Conservation (phyloP, 129 eudicot species). For the Escallonia herrerae region DNA sequence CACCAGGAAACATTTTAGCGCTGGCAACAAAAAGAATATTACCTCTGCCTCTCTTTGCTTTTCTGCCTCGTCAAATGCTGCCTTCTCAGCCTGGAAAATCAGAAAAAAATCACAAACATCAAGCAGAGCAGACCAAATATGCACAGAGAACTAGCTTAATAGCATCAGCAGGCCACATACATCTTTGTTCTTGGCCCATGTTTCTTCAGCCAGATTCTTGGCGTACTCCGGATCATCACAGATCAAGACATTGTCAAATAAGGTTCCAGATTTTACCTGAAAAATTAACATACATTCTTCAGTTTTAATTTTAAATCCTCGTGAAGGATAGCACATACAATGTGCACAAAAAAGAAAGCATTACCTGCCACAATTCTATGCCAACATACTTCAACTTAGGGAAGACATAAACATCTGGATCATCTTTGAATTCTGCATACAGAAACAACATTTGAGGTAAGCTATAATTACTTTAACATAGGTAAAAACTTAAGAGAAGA, state of each 20-base stretch:
- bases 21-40: neutral
- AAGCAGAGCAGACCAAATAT: neutral
- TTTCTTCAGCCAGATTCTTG: constrained; percentile 69
- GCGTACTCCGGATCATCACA: constrained; percentile 78
- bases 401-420: constrained; percentile 87
- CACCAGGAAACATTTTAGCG: neutral
- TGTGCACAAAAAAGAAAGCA: neutral
- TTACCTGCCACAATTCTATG: constrained; percentile 96
- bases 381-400: constrained; percentile 91
- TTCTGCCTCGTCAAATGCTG: constrained; percentile 82
- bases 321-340: neutral
- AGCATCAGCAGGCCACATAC: constrained; percentile 33
- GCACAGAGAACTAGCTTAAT: neutral
- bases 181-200: constrained; percentile 94
- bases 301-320: neutral
- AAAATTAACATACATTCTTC: neutral
- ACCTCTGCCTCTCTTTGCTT: constrained; percentile 75
- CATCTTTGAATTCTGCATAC: constrained; percentile 82
- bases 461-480: neutral
- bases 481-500: neutral
- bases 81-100: constrained; percentile 68
- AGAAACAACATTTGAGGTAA: neutral
- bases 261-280: constrained; percentile 97
- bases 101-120: neutral
- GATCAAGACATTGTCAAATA: constrained; percentile 75